These are phyloP conservation scores for Drechmeria coniospora DNA, from an alignment of 2,329 filamentous ascomycete genomes.

Conservation along the genomic window DNA sequence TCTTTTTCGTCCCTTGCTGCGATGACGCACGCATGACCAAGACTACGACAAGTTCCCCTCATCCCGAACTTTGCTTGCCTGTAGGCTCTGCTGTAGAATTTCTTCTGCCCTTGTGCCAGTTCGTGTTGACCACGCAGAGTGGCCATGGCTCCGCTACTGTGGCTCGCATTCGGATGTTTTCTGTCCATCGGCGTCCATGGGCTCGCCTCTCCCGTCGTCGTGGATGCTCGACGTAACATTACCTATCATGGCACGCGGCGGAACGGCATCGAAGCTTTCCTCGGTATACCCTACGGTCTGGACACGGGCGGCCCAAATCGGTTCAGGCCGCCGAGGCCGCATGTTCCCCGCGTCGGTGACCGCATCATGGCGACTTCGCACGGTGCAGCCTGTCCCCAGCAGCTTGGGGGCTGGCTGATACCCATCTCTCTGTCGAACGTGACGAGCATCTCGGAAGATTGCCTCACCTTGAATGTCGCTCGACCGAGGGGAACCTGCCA, in stretches of 20 bases:
- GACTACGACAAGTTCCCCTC: too few species aligned
- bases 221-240: constrained; percentile 12
- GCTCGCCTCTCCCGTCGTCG: too few species aligned
- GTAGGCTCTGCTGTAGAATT: too few species aligned
- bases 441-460: constrained; percentile 21
- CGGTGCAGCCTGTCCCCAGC: constrained; percentile 29
- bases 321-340: constrained; percentile 27
- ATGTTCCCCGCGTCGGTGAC: constrained; percentile 14
- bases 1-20: too few species aligned
- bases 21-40: too few species aligned
- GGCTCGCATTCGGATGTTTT: too few species aligned
- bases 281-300: constrained; percentile 29
- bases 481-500: constrained; percentile 11
- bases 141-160: too few species aligned
- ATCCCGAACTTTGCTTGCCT: too few species aligned
- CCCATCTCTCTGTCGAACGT: constrained; percentile 20
- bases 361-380: constrained; percentile 22
- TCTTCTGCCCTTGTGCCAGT: too few species aligned
- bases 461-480: constrained; percentile 19
- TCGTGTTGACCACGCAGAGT: too few species aligned
- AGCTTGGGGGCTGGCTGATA: constrained; percentile 12
- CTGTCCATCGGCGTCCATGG: too few species aligned
- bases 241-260: constrained; percentile 26
- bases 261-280: constrained; percentile 30
- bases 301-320: constrained; percentile 28